Evolutionary conservation across 306 rosid genomes (phyloP).

Genomic region (Malus asiatica): DNA sequence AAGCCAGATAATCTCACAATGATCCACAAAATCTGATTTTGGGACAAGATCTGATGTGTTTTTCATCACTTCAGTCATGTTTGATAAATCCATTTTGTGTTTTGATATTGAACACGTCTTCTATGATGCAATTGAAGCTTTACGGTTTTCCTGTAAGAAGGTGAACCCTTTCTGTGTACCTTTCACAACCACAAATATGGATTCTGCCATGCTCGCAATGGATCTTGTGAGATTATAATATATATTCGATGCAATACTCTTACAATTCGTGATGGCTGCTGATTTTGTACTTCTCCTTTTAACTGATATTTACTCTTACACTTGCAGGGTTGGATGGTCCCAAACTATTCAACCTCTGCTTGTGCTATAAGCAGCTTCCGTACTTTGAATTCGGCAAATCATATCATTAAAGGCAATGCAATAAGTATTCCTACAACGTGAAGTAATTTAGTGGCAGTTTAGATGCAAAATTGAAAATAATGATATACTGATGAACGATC

Average conservation of each 20-base stretch:
- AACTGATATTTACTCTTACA: conserved; percentile 1
- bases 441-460: too few species aligned
- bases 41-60: conserved; percentile 18
- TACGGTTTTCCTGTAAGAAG: conserved; percentile 80
- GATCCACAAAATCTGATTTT: conserved; percentile 7
- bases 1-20: background rate
- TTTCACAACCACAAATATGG: conserved; percentile 92
- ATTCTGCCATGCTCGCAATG: conserved; percentile 95
- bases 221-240: conserved; percentile 53
- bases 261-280: conserved; percentile 12
- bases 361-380: too few species aligned
- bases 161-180: conserved; percentile 94
- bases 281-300: conserved; percentile 18
- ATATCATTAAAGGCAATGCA: too few species aligned
- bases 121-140: conserved; percentile 83
- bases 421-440: too few species aligned
- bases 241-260: background rate
- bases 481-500: too few species aligned
- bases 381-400: too few species aligned
- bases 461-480: too few species aligned
- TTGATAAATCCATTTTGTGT: background rate
- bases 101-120: conserved; percentile 56
- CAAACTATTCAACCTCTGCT: too few species aligned
- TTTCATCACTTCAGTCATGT: conserved; percentile 4
- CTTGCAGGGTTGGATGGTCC: too few species aligned